phyloP scores from a whole-genome alignment of 2,329 filamentous ascomycete species.

The Pestalotiopsis sp. region DNA sequence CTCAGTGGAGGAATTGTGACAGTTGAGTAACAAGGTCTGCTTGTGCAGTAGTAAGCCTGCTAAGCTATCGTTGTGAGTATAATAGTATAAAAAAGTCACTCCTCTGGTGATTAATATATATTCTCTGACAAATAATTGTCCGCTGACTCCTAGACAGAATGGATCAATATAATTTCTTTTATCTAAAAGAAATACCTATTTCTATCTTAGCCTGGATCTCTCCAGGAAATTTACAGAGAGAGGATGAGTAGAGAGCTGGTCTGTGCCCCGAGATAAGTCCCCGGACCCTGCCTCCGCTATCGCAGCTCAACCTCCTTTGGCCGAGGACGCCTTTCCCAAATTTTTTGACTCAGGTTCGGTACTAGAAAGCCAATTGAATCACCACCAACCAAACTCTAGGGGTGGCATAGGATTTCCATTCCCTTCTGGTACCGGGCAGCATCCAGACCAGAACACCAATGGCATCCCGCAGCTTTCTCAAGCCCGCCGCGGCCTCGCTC shows the following conservation, averaged over 20 bases:
- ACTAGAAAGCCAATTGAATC: conserved; percentile 24
- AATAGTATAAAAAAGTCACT: no score
- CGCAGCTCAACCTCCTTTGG: conserved; percentile 7
- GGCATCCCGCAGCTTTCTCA: conserved; percentile 32
- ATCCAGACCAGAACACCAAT: conserved; percentile 27
- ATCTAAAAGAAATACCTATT: neutral
- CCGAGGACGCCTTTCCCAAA: conserved; percentile 10
- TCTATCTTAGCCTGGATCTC: neutral
- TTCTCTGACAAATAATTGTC: no score
- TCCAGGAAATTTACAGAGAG: neutral
- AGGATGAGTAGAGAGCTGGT: neutral
- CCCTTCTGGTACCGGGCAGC: conserved; percentile 10
- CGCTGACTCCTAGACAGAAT: no score
- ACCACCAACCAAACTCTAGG: conserved; percentile 14
- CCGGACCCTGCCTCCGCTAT: conserved; percentile 11
- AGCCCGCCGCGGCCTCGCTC: conserved; percentile 23
- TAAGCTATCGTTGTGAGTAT: no score
- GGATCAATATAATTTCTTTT: neutral
- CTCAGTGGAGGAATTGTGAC: no score
- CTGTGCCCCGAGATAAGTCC: neutral
- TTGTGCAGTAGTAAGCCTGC: no score
- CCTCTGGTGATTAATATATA: no score
- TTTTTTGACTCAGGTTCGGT: conserved; percentile 25
- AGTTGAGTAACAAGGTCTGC: no score
- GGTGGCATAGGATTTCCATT: conserved; percentile 27